Conservation (phyloP, 2,329 filamentous ascomycete species). For the Fusarium guadeloupense region DNA sequence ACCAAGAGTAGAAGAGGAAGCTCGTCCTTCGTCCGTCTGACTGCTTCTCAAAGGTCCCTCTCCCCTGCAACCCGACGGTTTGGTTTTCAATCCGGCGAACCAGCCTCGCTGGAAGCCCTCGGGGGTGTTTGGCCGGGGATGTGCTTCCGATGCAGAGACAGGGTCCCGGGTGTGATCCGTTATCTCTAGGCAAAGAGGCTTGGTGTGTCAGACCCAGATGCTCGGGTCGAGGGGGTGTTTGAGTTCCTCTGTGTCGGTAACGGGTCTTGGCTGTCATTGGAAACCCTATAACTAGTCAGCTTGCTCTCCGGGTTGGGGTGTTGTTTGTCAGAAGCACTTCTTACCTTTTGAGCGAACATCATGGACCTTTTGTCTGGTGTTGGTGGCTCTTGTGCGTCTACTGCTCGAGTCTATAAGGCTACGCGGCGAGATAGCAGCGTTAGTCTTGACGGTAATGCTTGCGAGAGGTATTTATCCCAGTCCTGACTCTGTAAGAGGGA, state of each 20-base stretch:
- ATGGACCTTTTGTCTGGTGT: constrained; percentile 35
- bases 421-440: constrained; percentile 35
- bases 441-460: constrained; percentile 29
- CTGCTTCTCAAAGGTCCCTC: constrained; percentile 2
- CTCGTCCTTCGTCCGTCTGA: constrained; percentile 15
- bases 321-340: not conserved
- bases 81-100: constrained; percentile 15
- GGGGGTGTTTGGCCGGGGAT: not conserved
- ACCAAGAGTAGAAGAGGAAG: not conserved
- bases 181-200: not conserved
- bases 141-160: constrained; percentile 23
- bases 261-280: constrained; percentile 10
- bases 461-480: constrained; percentile 3
- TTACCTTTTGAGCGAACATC: not conserved
- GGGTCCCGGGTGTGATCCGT: constrained; percentile 9
- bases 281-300: constrained; percentile 22
- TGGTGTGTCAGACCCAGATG: constrained; percentile 7
- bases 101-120: too few species aligned
- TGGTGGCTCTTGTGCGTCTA: constrained; percentile 26
- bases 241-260: constrained; percentile 32
- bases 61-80: not conserved
- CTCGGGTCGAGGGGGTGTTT: constrained; percentile 5
- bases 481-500: not conserved
- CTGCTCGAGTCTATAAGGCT: not conserved
- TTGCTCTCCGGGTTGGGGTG: not conserved